Percentiles rank a stretch among this genome's conserved stretches.
Evolutionary conservation across 306 rosid genomes (phyloP).

Genomic region (Trifolium repens): DNA sequence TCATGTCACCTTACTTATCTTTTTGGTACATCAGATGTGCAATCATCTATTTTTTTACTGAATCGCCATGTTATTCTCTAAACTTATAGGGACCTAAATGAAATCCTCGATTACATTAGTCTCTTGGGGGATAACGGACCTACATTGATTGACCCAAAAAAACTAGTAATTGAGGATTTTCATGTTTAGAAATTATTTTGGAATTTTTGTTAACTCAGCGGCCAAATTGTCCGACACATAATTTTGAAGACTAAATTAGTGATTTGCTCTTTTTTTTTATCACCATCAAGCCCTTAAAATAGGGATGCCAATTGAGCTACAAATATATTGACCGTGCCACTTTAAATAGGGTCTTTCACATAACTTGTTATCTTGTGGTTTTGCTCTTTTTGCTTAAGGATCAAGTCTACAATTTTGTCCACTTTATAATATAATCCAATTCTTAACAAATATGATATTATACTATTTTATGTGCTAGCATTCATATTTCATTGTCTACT

Average conservation of each 20-base stretch:
- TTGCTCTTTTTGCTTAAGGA: neutral
- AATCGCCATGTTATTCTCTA: neutral
- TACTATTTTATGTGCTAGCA: slow-evolving; percentile 16
- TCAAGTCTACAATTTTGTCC: neutral
- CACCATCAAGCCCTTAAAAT: neutral
- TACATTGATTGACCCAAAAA: neutral
- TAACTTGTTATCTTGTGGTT: neutral
- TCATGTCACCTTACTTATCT: neutral
- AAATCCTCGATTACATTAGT: neutral
- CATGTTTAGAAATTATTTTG: neutral
- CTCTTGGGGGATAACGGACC: neutral
- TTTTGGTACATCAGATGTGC: neutral
- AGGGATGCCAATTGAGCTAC: neutral
- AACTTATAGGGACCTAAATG: neutral
- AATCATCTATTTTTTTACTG: neutral
- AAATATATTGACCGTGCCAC: neutral
- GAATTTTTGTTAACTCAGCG: neutral
- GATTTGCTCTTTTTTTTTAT: neutral
- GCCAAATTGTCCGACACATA: neutral
- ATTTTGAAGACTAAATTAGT: neutral
- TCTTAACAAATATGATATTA: neutral
- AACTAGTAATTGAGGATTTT: neutral
- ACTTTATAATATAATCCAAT: neutral
- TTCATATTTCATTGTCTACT: neutral
- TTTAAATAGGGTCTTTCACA: too few relatives aligned